A percentile compares a stretch with the other conserved stretches of the same genome.
These are phyloP conservation scores for Bruguiera hainesii DNA, from an alignment of 441 rosid species.

Conservation along the genomic window DNA sequence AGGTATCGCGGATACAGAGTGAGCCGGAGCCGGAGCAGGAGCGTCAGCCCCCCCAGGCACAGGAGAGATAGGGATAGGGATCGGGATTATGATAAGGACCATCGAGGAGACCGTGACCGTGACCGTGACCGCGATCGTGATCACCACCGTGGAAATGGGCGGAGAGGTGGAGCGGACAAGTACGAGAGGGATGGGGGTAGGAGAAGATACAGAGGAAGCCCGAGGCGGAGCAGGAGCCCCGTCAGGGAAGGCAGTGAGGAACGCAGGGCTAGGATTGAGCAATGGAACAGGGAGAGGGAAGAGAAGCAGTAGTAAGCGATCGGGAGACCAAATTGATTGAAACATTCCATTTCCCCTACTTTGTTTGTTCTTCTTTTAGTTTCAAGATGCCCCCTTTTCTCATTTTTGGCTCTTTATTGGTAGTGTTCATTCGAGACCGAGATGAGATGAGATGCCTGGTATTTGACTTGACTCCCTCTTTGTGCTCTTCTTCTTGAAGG, in stretches of 20 bases:
- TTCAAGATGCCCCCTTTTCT: neutral
- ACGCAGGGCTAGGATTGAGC: conserved; percentile 53
- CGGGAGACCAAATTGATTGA: no score
- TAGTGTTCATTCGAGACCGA: conserved; percentile 19
- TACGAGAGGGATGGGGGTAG: conserved; percentile 44
- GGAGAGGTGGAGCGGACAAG: conserved; percentile 39
- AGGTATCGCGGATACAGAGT: conserved; percentile 37
- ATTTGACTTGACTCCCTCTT: no score
- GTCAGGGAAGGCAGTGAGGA: conserved; percentile 52
- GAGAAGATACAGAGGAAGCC: conserved; percentile 50
- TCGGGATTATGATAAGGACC: conserved; percentile 24
- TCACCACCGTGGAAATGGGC: conserved; percentile 32
- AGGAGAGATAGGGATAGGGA: conserved; percentile 29
- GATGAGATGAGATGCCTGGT: neutral
- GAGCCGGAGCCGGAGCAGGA: conserved; percentile 58
- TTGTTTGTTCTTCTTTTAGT: neutral
- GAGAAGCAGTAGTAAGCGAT: conserved; percentile 27
- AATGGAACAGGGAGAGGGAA: conserved; percentile 60
- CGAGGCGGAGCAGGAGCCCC: conserved; percentile 44
- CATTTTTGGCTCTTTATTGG: conserved; percentile 21
- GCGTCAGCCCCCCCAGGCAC: conserved; percentile 38
- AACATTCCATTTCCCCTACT: neutral
- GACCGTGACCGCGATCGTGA: neutral
- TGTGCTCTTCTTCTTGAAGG: conserved; percentile 7
- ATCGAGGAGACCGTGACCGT: conserved; percentile 25